These are phyloP conservation scores for Magnaporthales sp. DNA, from an alignment of 2,329 filamentous ascomycete genomes.

Conservation along the genomic window DNA sequence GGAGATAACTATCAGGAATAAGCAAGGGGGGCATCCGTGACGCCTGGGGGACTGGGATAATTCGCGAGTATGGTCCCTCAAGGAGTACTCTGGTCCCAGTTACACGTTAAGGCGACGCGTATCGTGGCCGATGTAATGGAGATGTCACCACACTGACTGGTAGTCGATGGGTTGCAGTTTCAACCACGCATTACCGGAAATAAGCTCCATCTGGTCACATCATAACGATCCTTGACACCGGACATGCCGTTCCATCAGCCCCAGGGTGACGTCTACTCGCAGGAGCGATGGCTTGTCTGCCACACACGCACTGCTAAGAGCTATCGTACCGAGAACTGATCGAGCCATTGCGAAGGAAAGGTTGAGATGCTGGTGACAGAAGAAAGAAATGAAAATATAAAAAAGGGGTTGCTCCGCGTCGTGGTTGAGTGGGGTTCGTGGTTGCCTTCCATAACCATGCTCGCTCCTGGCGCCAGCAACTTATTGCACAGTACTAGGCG, in stretches of 20 bases:
- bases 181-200: background rate
- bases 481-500: background rate
- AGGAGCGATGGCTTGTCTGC: background rate
- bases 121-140: background rate
- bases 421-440: constrained; percentile 4
- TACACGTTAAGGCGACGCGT: background rate
- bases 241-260: constrained; percentile 18
- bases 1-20: background rate
- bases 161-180: background rate
- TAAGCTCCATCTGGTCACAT: background rate
- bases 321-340: constrained; percentile 18
- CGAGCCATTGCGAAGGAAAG: constrained; percentile 21
- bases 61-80: background rate
- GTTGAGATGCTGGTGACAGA: constrained; percentile 8
- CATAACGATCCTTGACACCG: constrained; percentile 11
- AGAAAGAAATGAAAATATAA: constrained; percentile 15
- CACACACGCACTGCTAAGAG: background rate
- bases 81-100: background rate
- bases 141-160: background rate
- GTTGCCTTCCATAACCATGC: background rate
- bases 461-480: background rate
- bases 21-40: background rate
- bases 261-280: background rate
- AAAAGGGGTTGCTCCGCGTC: constrained; percentile 9
- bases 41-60: background rate